A percentile compares a stretch with the other conserved stretches of the same genome.
Conservation (phyloP, 805 yeast genomes). For the Kazachstania psychrophila region DNA sequence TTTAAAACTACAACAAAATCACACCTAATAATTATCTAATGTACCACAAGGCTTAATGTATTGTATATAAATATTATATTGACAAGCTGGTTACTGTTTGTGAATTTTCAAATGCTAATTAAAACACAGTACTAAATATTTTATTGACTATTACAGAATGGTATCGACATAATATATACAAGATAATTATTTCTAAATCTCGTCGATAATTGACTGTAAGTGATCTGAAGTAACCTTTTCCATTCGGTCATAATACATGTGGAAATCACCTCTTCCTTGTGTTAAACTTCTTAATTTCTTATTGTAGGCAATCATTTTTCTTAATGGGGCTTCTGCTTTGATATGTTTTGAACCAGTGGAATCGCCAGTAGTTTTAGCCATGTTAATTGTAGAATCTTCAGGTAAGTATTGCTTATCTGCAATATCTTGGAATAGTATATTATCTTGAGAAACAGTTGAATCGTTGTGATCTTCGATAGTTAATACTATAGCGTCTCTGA, state of each 20-base stretch:
- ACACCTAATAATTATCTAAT: no score
- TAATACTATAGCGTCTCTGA: conserved; percentile 64
- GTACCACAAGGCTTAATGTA: no score
- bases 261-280: conserved; percentile 79
- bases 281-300: conserved; percentile 71
- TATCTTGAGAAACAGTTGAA: conserved; percentile 25
- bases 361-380: conserved; percentile 12
- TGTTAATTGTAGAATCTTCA: conserved; percentile 49
- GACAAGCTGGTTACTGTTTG: no score
- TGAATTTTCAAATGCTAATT: no score
- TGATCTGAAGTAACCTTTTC: conserved; percentile 52
- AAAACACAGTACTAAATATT: no score
- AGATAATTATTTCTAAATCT: background rate
- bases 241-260: conserved; percentile 72
- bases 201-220: conserved; percentile 14
- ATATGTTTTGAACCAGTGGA: conserved; percentile 38
- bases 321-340: conserved; percentile 73
- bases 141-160: no score
- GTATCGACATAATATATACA: background rate
- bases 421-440: conserved; percentile 42
- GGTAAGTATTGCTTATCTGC: conserved; percentile 65
- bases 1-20: no score
- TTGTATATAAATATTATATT: no score
- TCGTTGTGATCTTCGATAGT: conserved; percentile 57
- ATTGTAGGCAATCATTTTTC: conserved; percentile 85